Evolutionary conservation across 805 yeast genomes (phyloP), one percentile per base, ranked within the genome.

Genomic region (Suhomyces prunicola): DNA sequence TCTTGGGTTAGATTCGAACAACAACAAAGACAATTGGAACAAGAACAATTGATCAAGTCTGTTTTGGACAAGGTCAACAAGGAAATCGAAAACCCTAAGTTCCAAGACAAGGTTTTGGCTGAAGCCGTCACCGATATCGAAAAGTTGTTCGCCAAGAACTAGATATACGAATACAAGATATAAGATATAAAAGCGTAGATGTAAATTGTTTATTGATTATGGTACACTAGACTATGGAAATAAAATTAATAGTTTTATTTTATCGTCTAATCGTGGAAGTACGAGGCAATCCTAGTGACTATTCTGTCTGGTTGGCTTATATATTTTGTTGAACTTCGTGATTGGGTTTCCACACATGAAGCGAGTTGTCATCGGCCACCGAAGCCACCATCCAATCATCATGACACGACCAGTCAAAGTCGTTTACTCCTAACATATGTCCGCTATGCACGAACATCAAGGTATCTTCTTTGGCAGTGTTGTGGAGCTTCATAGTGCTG

Each of bases 1-100:
- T 90, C 98, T 13, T 94, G 99, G 99, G 97, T 92, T 66, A 90
- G 98, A 84, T 89, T 88, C 77, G 99, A 94, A 82, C 87, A 90
- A 63, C 91, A 90, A 72, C 94, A 92, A 63, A 93, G 97, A 81
- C 96, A 90, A 81, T 78, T 85, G 70, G 96, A 94, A 82, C 99
- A 94, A 82, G 83, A 86, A 76, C 97, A 90, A 76, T 85, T 94
- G 67, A 85, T 96, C 62, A 78, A 88, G 69, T 68, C 91, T 54
- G 97, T 94, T 60, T 88, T 91, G 71, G 79, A 91, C 51, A 91
- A 90, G 80, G 94, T 93, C 67, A 85, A 89, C 81, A 77, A 86
- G 73, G 94, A 90, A 77, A 75, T 94, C 64, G 76, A 80, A 65
- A 87, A 87, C 78, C 85, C 96, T 57, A 89, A 89, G 80, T 90